Evolutionary conservation across 2,329 filamentous ascomycete species (phyloP), one percentile per base, ranked within the genome.

Genomic region (Tolypocladium paradoxum): DNA sequence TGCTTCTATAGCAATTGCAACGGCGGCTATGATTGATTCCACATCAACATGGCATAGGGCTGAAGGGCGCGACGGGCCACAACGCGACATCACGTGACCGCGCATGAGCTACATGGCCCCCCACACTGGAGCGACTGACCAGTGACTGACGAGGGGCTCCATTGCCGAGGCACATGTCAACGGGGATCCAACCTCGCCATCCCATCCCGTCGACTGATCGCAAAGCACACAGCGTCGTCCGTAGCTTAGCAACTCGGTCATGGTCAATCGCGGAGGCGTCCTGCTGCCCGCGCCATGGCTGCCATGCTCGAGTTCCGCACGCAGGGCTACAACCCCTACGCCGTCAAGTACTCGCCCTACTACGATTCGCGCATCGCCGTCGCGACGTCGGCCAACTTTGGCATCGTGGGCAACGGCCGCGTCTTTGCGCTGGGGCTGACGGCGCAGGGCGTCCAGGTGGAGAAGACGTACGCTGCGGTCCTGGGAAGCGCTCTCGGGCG

Each of bases 271-370:
- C 40, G 18, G 18, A 34, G 29, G 45, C 29, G 27, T 31, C 24
- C 38, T 16, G 27, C 37, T 20, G 24, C 49, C 46, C 55, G 56
- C 57, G 60, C 55, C 53, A 74, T 74, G 72, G 70, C 72, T 70
- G 74, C 76, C 66, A 96, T 97, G 90, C 85, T 97, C 62, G 90
- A 96, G 73, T 97, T 88, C 73, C 87, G 88, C 58, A 97, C 93
- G 24, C 81, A 89, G 67, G 93, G 93, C 64, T 97, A 83, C 79
- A 96, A 97, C 70, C 91, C 91, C 64, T 96, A 95, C 73, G 89
- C 88, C 61, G 90, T 96, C 71, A 96, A 96, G 73, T 99, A 97
- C 77, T 97, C 92, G 53, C 93, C 93, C 7, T 99, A 96, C 76
- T 95, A 95, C 75, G 93, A 97, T 74, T 93, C 88, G 60, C 85